Conservation (phyloP, 2,329 filamentous ascomycete species). For the Curvularia spicifera region DNA sequence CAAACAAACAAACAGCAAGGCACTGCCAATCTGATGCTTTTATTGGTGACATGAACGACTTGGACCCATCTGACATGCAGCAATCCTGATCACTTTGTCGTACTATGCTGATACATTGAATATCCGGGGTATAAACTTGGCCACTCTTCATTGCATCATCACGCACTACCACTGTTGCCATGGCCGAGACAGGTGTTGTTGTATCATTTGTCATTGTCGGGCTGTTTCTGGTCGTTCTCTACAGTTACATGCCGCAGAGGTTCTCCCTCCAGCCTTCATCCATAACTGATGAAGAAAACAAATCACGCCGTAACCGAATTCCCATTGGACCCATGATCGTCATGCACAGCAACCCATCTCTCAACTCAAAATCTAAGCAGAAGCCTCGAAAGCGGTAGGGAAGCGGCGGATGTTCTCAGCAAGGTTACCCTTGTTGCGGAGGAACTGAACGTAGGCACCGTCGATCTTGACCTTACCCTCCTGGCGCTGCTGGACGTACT, state of each 20-base stretch:
- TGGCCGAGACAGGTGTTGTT: slow-evolving; percentile 14
- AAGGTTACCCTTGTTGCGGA: slow-evolving; percentile 88
- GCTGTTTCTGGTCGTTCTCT: slow-evolving; percentile 38
- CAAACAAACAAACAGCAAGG: background rate
- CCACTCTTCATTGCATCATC: background rate
- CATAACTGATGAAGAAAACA: slow-evolving; percentile 45
- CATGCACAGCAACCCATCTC: slow-evolving; percentile 31
- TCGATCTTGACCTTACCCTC: slow-evolving; percentile 94
- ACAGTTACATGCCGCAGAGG: slow-evolving; percentile 35
- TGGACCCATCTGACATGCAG: background rate
- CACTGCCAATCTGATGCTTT: background rate
- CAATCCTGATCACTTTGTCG: background rate
- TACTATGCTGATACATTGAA: background rate
- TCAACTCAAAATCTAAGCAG: slow-evolving; percentile 40
- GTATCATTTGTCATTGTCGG: slow-evolving; percentile 46
- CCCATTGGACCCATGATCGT: slow-evolving; percentile 44
- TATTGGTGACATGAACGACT: background rate
- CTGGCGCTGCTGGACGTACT: slow-evolving; percentile 95
- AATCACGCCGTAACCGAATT: slow-evolving; percentile 49
- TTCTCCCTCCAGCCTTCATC: slow-evolving; percentile 39
- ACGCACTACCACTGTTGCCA: background rate
- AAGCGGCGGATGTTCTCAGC: slow-evolving; percentile 90
- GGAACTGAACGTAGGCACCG: slow-evolving; percentile 99
- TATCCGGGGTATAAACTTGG: background rate
- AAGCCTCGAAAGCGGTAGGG: slow-evolving; percentile 80